Conservation (phyloP, 306 rosid genomes). For the Cicer yamashitae region DNA sequence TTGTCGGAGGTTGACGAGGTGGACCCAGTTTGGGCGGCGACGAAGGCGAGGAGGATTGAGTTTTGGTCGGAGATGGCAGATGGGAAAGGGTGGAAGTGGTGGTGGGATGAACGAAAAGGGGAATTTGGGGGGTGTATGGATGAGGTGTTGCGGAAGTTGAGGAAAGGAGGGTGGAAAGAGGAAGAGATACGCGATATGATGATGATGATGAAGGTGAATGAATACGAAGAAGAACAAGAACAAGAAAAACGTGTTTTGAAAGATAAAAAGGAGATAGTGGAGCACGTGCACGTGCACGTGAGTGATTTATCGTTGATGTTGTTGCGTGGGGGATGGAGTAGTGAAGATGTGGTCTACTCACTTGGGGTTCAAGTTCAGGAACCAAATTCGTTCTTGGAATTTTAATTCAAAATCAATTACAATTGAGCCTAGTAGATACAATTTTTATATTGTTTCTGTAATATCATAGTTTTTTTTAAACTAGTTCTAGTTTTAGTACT, state of each 20-base stretch:
- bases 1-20: not conserved
- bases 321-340: slow-evolving; percentile 89
- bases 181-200: slow-evolving; percentile 85
- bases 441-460: too few relatives aligned
- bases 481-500: too few relatives aligned
- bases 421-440: too few relatives aligned
- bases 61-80: slow-evolving; percentile 78
- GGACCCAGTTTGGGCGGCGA: slow-evolving; percentile 81
- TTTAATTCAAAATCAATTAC: not conserved
- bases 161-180: slow-evolving; percentile 87
- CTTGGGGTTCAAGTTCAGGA: slow-evolving; percentile 50
- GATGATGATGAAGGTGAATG: slow-evolving; percentile 54
- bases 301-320: slow-evolving; percentile 50
- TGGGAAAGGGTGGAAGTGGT: slow-evolving; percentile 48
- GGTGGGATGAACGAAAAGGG: slow-evolving; percentile 35
- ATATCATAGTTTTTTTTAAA: too few relatives aligned
- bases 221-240: not conserved
- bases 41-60: slow-evolving; percentile 47
- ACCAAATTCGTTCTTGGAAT: slow-evolving; percentile 35
- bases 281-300: slow-evolving; percentile 48
- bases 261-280: slow-evolving; percentile 39
- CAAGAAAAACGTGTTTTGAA: not conserved
- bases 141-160: slow-evolving; percentile 57
- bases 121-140: slow-evolving; percentile 60
- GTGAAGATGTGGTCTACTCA: slow-evolving; percentile 75